Conservation (phyloP, 106 monocot species). For the Gastrodia elata region DNA sequence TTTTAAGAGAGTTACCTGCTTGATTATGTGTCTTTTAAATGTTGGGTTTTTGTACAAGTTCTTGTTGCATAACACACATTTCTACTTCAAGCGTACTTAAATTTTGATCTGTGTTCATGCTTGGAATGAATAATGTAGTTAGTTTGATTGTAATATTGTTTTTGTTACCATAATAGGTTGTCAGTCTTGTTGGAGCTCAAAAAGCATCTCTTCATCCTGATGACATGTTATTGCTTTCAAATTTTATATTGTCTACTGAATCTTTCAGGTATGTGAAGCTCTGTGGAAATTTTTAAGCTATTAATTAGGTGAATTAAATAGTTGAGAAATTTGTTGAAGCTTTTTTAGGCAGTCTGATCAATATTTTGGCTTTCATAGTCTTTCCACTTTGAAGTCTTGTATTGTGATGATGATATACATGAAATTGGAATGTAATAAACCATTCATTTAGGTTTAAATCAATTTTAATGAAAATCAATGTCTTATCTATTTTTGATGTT, state of each 20-base stretch:
- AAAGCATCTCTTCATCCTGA: slow-evolving; percentile 94
- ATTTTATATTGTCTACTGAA: slow-evolving; percentile 84
- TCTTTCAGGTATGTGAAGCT: slow-evolving; percentile 67
- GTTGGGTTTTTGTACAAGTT: background rate
- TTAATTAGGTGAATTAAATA: background rate
- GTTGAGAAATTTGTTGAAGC: background rate
- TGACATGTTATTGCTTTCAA: slow-evolving; percentile 95
- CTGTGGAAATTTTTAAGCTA: background rate
- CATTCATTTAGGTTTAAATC: background rate
- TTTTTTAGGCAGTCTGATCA: background rate
- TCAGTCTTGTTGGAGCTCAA: slow-evolving; percentile 97
- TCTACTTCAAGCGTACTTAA: background rate
- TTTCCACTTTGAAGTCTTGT: background rate
- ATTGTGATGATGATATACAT: background rate
- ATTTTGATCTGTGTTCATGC: background rate
- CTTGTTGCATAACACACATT: background rate
- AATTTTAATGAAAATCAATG: no score
- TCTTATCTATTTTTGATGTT: no score
- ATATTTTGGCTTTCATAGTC: background rate
- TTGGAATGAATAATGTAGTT: background rate
- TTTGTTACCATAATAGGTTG: slow-evolving; percentile 41
- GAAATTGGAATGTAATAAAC: background rate
- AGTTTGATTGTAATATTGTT: slow-evolving; percentile 2
- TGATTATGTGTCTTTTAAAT: background rate
- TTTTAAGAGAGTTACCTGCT: background rate